These are phyloP conservation scores for Asterella californica DNA, from an alignment of 225 moss, liverwort and hornwort genomes.

Conservation along the genomic window DNA sequence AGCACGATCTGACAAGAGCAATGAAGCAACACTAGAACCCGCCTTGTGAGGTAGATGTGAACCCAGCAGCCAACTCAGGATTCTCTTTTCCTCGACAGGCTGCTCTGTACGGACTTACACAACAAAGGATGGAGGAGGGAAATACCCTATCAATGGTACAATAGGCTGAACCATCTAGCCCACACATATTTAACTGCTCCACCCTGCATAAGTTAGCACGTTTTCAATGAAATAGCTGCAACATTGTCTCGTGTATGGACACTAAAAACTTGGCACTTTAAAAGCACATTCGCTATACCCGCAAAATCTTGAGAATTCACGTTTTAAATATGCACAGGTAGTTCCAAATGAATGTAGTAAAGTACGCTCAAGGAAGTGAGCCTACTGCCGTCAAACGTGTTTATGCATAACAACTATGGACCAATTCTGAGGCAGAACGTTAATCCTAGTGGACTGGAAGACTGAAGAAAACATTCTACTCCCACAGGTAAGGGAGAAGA, in stretches of 20 bases:
- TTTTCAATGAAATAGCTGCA: neutral
- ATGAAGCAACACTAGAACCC: neutral
- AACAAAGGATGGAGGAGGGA: neutral
- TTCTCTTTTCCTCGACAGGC: neutral
- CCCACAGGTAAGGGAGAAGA: neutral
- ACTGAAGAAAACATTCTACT: neutral
- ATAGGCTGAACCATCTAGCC: conserved; percentile 38
- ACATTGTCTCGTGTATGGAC: neutral
- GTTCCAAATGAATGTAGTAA: neutral
- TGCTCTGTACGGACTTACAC: neutral
- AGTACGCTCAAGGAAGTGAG: neutral
- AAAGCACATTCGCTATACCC: neutral
- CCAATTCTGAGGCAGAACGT: neutral
- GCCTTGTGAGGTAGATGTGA: neutral
- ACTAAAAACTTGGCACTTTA: neutral
- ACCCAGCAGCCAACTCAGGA: neutral
- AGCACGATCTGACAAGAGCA: neutral
- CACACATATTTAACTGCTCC: conserved; percentile 50
- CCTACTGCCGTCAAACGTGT: neutral
- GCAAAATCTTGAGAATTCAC: neutral
- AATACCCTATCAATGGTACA: conserved; percentile 35
- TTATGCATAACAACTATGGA: neutral
- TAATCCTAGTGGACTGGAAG: neutral
- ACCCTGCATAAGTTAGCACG: conserved; percentile 21
- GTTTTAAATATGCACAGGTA: neutral